These are phyloP conservation scores for Phanerodontia chrysosporium DNA, from an alignment of 768 basidiomycete genomes.

Conservation along the genomic window DNA sequence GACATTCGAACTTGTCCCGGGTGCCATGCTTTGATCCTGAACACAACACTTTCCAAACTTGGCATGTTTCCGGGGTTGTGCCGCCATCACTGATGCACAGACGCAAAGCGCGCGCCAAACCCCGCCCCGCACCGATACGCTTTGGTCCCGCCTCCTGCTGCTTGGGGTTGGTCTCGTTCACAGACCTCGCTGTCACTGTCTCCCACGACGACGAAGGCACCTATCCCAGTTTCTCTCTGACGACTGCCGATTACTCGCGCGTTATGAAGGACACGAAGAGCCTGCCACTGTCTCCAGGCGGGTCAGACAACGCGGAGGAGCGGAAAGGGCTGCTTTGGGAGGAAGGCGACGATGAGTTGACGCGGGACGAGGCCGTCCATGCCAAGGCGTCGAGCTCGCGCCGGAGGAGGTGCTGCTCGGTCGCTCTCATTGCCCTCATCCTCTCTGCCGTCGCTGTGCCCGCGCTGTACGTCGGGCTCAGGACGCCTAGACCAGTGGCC, in stretches of 20 bases:
- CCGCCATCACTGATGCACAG: not conserved
- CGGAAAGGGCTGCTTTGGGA: conserved; percentile 20
- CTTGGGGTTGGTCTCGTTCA: not conserved
- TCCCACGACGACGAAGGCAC: not conserved
- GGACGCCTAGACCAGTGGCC: not conserved
- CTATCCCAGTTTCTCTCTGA: not conserved
- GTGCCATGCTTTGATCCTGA: too few relatives aligned
- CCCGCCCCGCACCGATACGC: too few relatives aligned
- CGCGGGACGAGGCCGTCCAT: not conserved
- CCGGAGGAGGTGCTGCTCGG: not conserved
- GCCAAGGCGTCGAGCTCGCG: not conserved
- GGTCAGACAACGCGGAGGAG: conserved; percentile 11
- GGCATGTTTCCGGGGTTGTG: too few relatives aligned
- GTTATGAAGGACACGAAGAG: conserved; percentile 9
- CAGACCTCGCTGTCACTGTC: not conserved
- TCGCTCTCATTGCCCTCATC: conserved; percentile 7
- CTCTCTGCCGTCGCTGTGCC: conserved; percentile 10
- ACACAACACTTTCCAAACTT: too few relatives aligned
- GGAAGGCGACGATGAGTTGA: not conserved
- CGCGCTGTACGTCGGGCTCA: conserved; percentile 3
- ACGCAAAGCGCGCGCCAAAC: not conserved
- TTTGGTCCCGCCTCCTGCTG: not conserved
- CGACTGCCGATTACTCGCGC: not conserved
- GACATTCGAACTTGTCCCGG: too few relatives aligned
- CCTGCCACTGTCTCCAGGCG: not conserved